Evolutionary conservation across 495 filamentous ascomycete genomes (phyloP).

Genomic region (Sporormia fimetaria): DNA sequence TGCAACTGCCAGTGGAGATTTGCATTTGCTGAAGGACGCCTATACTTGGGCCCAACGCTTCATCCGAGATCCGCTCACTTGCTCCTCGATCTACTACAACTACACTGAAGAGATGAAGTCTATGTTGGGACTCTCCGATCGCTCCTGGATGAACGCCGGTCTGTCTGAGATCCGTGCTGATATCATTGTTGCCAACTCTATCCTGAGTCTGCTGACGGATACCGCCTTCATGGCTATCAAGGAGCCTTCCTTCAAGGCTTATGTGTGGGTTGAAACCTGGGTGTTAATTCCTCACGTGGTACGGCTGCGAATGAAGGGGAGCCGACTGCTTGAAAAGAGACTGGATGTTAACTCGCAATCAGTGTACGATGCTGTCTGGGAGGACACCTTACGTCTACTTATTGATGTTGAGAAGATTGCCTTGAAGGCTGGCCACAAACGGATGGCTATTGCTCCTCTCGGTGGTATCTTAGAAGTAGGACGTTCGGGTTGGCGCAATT

Average conservation of each 20-base stretch:
- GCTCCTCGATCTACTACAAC: conserved; percentile 15
- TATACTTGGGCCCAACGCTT: conserved; percentile 30
- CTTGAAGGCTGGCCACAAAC: conserved; percentile 6
- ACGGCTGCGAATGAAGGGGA: background rate
- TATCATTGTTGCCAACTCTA: conserved; percentile 10
- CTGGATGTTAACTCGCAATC: conserved; percentile 5
- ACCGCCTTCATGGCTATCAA: conserved; percentile 7
- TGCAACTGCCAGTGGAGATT: conserved; percentile 28
- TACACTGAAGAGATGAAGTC: conserved; percentile 2
- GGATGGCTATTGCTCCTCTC: background rate
- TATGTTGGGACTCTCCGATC: conserved; percentile 3
- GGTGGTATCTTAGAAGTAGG: background rate
- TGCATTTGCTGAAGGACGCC: conserved; percentile 24
- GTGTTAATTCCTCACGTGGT: conserved; percentile 4
- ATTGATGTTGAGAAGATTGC: conserved; percentile 7
- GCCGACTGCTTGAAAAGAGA: background rate
- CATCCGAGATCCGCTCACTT: conserved; percentile 27
- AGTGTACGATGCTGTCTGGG: conserved; percentile 12
- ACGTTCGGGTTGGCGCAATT: no score
- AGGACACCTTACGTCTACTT: conserved; percentile 8
- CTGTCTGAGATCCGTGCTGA: background rate
- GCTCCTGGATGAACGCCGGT: background rate
- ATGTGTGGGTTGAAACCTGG: conserved; percentile 8
- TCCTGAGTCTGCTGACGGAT: conserved; percentile 15
- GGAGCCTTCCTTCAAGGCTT: conserved; percentile 10